Conservation (phyloP, 78 protist species). For the Isochrysis galbana region DNA sequence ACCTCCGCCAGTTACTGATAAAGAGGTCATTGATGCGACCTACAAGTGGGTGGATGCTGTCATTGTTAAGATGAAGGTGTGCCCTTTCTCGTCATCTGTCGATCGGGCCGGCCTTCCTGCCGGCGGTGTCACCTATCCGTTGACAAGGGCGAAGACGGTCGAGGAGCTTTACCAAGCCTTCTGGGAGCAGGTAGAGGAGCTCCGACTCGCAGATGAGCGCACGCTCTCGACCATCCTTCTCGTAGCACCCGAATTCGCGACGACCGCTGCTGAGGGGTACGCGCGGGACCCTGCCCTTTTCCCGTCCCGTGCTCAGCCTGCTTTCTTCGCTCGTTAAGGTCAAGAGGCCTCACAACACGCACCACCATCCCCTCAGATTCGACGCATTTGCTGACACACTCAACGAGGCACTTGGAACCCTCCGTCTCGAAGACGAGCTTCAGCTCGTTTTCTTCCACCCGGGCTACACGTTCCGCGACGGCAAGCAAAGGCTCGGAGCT, state of each 20-base stretch:
- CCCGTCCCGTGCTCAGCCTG: too few relatives aligned
- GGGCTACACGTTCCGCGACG: slow-evolving; percentile 21
- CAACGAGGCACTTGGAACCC: not conserved
- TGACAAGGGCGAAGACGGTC: not conserved
- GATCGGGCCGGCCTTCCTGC: not conserved
- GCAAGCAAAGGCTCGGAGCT: not conserved
- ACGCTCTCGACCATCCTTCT: not conserved
- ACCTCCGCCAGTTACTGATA: not conserved
- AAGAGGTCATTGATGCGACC: not conserved
- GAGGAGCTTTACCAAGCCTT: not conserved
- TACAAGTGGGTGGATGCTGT: not conserved
- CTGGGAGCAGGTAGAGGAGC: not conserved
- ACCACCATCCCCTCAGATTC: too few relatives aligned
- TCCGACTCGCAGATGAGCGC: not conserved
- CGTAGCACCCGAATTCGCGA: not conserved
- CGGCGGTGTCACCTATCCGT: slow-evolving; percentile 1
- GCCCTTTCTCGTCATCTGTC: not conserved
- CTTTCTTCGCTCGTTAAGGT: too few relatives aligned
- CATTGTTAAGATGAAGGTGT: not conserved
- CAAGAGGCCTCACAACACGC: too few relatives aligned
- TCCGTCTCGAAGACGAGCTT: not conserved
- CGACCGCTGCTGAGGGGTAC: too few relatives aligned
- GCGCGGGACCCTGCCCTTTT: too few relatives aligned
- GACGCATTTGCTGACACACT: slow-evolving; percentile 16
- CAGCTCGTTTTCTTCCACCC: slow-evolving; percentile 34